Percentiles rank a stretch among this genome's conserved stretches.
Evolutionary conservation across 805 yeast species (phyloP).

Genomic region (Torulaspora quercuum): DNA sequence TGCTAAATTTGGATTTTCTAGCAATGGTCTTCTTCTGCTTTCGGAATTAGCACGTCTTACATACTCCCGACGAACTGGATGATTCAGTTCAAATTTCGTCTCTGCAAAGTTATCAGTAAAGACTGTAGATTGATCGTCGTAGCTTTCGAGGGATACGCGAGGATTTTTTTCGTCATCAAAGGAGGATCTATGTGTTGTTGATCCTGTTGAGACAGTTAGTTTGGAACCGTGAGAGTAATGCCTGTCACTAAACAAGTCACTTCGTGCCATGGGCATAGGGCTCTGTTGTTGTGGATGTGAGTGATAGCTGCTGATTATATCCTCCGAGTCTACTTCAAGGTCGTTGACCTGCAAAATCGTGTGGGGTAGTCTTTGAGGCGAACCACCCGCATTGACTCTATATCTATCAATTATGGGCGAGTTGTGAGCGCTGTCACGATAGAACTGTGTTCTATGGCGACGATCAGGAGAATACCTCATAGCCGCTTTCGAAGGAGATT

Average conservation of each 20-base stretch:
- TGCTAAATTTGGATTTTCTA: constrained; percentile 50
- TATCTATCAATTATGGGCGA: constrained; percentile 51
- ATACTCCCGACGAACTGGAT: constrained; percentile 35
- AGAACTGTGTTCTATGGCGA: constrained; percentile 34
- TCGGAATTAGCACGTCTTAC: constrained; percentile 59
- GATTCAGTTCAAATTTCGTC: constrained; percentile 37
- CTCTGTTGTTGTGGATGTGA: constrained; percentile 14
- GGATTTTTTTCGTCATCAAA: constrained; percentile 33
- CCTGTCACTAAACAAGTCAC: constrained; percentile 16
- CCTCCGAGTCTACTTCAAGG: constrained; percentile 38
- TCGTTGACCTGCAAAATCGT: constrained; percentile 49
- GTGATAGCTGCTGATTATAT: constrained; percentile 22
- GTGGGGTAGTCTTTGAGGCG: constrained; percentile 60
- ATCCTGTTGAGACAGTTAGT: constrained; percentile 23
- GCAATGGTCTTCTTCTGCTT: constrained; percentile 58
- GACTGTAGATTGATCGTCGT: constrained; percentile 38
- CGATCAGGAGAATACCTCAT: constrained; percentile 41
- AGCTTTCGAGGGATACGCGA: constrained; percentile 57
- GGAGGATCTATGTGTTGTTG: constrained; percentile 29
- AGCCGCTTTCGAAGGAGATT: constrained; percentile 42
- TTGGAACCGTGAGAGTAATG: constrained; percentile 24
- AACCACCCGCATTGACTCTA: constrained; percentile 62
- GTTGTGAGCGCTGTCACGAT: constrained; percentile 33
- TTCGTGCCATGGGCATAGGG: constrained; percentile 12
- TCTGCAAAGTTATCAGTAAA: constrained; percentile 37